phyloP scores from a whole-genome alignment of 352 stramenopile genomes.

The Poterioochromonas sp. region DNA sequence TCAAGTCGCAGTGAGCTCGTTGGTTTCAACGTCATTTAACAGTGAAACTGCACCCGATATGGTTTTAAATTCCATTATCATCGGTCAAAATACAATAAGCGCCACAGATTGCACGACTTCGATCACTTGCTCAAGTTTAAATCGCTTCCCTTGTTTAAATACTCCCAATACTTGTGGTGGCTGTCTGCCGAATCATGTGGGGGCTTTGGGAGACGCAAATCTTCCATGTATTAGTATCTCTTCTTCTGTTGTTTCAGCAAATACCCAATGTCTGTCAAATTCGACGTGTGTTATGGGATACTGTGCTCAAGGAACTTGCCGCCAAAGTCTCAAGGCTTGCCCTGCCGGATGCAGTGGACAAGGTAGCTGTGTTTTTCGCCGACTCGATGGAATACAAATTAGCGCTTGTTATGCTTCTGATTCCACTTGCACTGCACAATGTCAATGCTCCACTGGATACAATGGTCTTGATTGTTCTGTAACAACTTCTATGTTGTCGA shows the following conservation, averaged over 20 bases:
- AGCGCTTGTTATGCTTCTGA: neutral
- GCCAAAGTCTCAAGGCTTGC: neutral
- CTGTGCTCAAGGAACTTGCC: neutral
- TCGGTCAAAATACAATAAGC: neutral
- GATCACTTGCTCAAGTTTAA: neutral
- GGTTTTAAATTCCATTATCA: neutral
- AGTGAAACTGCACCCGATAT: neutral
- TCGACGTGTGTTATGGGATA: neutral
- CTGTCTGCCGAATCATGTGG: constrained; percentile 18
- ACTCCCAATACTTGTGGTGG: constrained; percentile 18
- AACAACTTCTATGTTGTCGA: neutral
- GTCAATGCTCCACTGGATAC: neutral
- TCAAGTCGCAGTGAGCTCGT: neutral
- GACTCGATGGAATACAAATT: neutral
- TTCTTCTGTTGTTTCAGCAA: neutral
- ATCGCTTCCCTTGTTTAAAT: neutral
- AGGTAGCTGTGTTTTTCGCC: neutral
- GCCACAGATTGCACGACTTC: neutral
- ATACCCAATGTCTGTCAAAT: neutral
- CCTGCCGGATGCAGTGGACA: neutral
- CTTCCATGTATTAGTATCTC: neutral
- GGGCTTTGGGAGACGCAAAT: constrained; percentile 6
- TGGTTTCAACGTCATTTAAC: neutral
- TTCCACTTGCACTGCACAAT: constrained; percentile 4
- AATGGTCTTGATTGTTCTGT: constrained; percentile 9